phyloP scores from a whole-genome alignment of 1,284 basidiomycete species.

The Cryptococcus wingfieldii region DNA sequence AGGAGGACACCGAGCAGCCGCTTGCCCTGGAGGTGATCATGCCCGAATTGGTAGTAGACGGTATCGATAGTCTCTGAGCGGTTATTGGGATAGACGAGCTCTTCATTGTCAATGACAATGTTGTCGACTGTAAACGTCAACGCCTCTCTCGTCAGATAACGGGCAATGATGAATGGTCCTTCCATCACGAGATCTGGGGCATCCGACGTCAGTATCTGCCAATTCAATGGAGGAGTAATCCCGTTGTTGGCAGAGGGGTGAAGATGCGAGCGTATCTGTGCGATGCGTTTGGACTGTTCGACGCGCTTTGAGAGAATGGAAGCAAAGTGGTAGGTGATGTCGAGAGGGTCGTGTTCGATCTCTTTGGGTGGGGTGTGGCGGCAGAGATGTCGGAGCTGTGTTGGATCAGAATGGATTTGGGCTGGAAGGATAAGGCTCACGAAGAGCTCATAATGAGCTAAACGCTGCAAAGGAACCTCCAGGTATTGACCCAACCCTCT shows the following conservation, averaged over 20 bases:
- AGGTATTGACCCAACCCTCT: background rate
- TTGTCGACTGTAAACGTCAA: background rate
- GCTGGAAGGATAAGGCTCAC: background rate
- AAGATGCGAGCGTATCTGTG: background rate
- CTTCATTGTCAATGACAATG: background rate
- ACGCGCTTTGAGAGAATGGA: background rate
- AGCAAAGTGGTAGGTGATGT: background rate
- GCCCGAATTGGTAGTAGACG: background rate
- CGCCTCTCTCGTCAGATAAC: background rate
- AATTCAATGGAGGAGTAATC: background rate
- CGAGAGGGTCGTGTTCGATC: background rate
- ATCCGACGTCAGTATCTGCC: background rate
- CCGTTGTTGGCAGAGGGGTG: background rate
- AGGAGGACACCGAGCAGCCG: background rate
- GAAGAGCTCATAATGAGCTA: slow-evolving; percentile 1
- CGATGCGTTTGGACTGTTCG: background rate
- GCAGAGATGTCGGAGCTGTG: background rate
- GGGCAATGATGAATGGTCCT: background rate
- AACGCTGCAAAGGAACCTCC: background rate
- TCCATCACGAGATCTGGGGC: background rate
- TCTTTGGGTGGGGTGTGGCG: background rate
- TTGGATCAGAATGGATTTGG: background rate
- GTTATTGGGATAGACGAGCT: background rate
- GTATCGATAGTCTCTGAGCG: background rate
- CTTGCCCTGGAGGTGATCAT: background rate